Conservation (phyloP, 192 early-diverging fungal genomes). For the Umbelopsis sp. region DNA sequence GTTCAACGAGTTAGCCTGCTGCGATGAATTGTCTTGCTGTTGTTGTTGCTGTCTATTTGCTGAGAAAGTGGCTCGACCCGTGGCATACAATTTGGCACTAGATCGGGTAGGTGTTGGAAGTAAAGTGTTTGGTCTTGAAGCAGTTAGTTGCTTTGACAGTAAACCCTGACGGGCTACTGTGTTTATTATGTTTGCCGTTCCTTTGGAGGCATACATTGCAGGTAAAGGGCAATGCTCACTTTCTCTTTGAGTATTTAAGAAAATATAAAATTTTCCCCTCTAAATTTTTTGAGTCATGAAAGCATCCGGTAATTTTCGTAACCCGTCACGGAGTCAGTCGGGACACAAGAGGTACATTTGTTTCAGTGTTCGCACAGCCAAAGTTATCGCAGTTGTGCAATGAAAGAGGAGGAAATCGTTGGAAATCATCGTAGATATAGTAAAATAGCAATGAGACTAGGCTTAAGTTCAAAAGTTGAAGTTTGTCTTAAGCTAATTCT, state of each 20-base stretch:
- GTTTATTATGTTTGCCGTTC: constrained; percentile 33
- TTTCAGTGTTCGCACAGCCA: too few species aligned
- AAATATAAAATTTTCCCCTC: not conserved
- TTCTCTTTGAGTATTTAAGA: not conserved
- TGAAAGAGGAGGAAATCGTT: too few species aligned
- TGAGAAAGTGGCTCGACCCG: not conserved
- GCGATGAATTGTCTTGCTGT: not conserved
- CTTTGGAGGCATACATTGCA: constrained; percentile 39
- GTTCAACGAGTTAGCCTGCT: not conserved
- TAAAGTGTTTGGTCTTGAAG: constrained; percentile 13
- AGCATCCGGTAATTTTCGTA: too few species aligned
- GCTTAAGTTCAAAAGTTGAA: too few species aligned
- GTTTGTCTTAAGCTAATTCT: too few species aligned
- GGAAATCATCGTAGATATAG: too few species aligned
- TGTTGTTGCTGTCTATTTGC: not conserved
- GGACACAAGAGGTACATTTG: too few species aligned
- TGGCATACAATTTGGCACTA: constrained; percentile 1
- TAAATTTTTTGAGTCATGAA: too few species aligned
- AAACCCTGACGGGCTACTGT: constrained; percentile 39
- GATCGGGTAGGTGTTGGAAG: constrained; percentile 8
- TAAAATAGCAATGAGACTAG: too few species aligned
- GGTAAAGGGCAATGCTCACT: not conserved
- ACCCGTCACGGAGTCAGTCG: too few species aligned
- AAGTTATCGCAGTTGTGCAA: too few species aligned
- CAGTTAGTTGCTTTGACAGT: constrained; percentile 37